Evolutionary conservation across 2,329 filamentous ascomycete species (phyloP).

Genomic region (Trichoderma koningii): DNA sequence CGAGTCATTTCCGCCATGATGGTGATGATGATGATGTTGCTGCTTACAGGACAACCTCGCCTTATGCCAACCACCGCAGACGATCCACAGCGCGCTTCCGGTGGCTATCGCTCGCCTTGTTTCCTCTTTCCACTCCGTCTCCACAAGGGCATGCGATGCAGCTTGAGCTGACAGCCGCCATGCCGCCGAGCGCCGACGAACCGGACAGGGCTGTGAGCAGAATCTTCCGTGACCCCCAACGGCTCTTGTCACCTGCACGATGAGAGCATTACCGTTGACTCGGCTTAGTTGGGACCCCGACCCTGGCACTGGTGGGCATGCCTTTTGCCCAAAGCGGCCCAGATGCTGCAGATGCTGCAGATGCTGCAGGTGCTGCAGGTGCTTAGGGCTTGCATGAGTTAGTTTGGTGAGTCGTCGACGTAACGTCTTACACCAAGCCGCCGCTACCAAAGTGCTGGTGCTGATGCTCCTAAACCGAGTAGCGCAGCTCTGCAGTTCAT

Average conservation of each 20-base stretch:
- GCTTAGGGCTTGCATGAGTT: neutral
- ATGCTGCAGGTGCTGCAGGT: too few relatives aligned
- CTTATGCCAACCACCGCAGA: neutral
- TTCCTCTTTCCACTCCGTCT: neutral
- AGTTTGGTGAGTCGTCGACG: neutral
- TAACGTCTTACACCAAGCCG: slow-evolving; percentile 3
- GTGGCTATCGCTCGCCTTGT: too few relatives aligned
- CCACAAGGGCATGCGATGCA: neutral
- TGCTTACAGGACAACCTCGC: too few relatives aligned
- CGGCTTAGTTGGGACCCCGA: slow-evolving; percentile 6
- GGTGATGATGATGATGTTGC: neutral
- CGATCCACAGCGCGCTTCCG: slow-evolving; percentile 5
- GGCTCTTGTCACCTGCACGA: neutral
- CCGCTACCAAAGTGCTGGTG: slow-evolving; percentile 3
- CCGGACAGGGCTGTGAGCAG: neutral
- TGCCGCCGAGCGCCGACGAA: neutral
- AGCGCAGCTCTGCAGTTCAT: neutral
- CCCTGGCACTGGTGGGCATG: slow-evolving; percentile 2
- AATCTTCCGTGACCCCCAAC: neutral
- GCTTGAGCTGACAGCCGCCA: neutral
- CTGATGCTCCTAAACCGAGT: slow-evolving; percentile 9
- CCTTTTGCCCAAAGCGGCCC: neutral
- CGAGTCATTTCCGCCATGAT: neutral
- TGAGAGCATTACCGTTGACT: slow-evolving; percentile 2
- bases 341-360: neutral